Conservation (phyloP, 2,329 filamentous ascomycete genomes). For the Pseudocercospora fuligena region DNA sequence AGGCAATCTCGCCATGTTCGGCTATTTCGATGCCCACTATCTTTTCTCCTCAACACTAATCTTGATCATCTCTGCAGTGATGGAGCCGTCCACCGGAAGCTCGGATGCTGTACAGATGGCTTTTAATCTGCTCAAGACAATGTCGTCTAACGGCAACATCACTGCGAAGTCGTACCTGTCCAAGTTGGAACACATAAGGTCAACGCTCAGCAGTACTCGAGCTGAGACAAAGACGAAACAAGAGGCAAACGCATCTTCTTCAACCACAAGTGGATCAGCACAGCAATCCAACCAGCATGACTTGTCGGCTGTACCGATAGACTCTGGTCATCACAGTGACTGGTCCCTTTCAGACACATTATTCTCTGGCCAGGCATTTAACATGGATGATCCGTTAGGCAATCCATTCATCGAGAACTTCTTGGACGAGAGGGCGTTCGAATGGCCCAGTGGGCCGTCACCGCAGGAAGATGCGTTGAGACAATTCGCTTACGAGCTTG, state of each 20-base stretch:
- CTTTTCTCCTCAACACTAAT: constrained; percentile 55
- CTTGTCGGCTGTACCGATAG: not conserved
- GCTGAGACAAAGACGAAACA: not conserved
- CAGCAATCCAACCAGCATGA: no score
- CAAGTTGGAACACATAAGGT: constrained; percentile 44
- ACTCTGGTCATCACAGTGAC: not conserved
- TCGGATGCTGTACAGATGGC: constrained; percentile 50
- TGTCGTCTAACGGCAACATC: constrained; percentile 50
- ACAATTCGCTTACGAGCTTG: constrained; percentile 29
- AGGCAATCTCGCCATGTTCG: constrained; percentile 54
- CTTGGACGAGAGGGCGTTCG: constrained; percentile 29
- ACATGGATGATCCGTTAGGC: constrained; percentile 24
- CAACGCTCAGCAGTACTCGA: constrained; percentile 7
- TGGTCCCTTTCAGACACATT: constrained; percentile 8
- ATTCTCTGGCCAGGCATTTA: constrained; percentile 14
- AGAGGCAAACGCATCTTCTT: not conserved
- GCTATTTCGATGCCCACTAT: constrained; percentile 55
- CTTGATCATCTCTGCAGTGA: constrained; percentile 48
- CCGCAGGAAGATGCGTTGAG: constrained; percentile 24
- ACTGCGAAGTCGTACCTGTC: constrained; percentile 49
- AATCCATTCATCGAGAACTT: constrained; percentile 32
- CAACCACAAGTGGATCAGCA: not conserved
- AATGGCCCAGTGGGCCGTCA: constrained; percentile 26
- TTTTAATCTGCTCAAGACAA: constrained; percentile 45
- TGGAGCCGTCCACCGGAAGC: constrained; percentile 41